Evolutionary conservation across 202 grass and related monocot genomes (phyloP), one percentile per base, ranked within the genome.

Genomic region (Hordeum pubiflorum): DNA sequence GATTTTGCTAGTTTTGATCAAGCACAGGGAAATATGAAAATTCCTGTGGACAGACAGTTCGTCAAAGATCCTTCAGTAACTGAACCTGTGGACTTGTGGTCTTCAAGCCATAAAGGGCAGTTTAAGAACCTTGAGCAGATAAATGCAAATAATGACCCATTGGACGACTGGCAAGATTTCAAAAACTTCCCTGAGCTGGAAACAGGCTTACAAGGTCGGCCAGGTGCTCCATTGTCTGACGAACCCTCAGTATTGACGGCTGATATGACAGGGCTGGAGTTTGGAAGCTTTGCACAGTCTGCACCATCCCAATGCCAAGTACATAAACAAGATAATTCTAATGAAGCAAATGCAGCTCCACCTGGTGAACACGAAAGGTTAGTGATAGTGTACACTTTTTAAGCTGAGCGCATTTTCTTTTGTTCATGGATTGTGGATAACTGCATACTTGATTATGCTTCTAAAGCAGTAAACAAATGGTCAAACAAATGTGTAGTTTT

Each of bases 81-180:
- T 59, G 76, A 86, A 83, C 63, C 76, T 60, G 33, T 81, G 63
- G 72, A 78, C 60, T 71, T 89, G 17, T 83, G 83, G 83, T 77
- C 80, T 61, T 81, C 71, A 0, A 83, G 57, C 74, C 31, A 36
- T 70, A 69, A 55, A 39, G 85, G 77, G 18, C 82, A 74, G 87
- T 70, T 44, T 79, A 58, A 82, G 44, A 81, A 84, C 21, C 55
- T 56, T 61, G 84, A 86, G 72, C 73, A 59, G 18, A 65, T 61
- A 83, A 78, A 41, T 85, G 41, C 70, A 52, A 83, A 92, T 87
- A 60, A 88, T 75, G 81, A 89, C 34, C 60, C 83, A 79, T 90
- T 89, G 22, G 78, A 97, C 64, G 81, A 87, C 64, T 93, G 90
- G 93, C 88, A 87, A 64, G 78, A 87, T 87, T 85, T 90, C 39